Evolutionary conservation across 2,329 filamentous ascomycete species (phyloP).

Genomic region (Curvularia hawaiiensis): DNA sequence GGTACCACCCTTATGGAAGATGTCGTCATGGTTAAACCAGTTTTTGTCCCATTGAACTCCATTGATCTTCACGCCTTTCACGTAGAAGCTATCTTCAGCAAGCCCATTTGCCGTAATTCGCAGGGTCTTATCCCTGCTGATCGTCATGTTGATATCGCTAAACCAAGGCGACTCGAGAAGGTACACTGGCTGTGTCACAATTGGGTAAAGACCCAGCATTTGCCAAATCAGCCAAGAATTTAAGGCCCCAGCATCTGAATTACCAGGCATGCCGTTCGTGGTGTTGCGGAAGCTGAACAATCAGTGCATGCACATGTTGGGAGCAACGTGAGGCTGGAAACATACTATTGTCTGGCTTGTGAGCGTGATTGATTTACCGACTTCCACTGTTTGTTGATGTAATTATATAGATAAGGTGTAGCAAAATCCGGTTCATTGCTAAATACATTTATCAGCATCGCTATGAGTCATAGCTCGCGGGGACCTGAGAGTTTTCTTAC

Average conservation of each 20-base stretch:
- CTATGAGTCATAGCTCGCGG: background rate
- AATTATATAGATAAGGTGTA: slow-evolving; percentile 61
- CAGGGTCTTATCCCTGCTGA: slow-evolving; percentile 57
- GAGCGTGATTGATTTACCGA: slow-evolving; percentile 42
- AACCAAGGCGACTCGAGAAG: slow-evolving; percentile 58
- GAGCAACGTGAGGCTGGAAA: background rate
- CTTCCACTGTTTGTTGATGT: slow-evolving; percentile 49
- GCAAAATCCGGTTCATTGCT: slow-evolving; percentile 72
- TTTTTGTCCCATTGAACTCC: slow-evolving; percentile 64
- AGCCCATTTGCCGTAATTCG: slow-evolving; percentile 59
- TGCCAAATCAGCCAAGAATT: slow-evolving; percentile 57
- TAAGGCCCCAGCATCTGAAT: slow-evolving; percentile 52
- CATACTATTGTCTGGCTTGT: slow-evolving; percentile 39
- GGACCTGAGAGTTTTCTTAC: background rate
- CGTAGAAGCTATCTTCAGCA: slow-evolving; percentile 55
- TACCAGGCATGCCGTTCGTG: slow-evolving; percentile 48
- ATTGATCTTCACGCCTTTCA: slow-evolving; percentile 70
- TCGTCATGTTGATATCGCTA: slow-evolving; percentile 60
- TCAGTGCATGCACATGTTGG: background rate
- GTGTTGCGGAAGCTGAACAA: slow-evolving; percentile 20
- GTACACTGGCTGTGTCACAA: slow-evolving; percentile 71
- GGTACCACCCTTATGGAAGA: slow-evolving; percentile 55
- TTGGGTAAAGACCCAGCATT: slow-evolving; percentile 53
- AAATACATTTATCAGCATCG: slow-evolving; percentile 26
- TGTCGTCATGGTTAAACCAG: slow-evolving; percentile 69